Evolutionary conservation across 495 filamentous ascomycete genomes (phyloP).

Genomic region (Neurospora sp.): DNA sequence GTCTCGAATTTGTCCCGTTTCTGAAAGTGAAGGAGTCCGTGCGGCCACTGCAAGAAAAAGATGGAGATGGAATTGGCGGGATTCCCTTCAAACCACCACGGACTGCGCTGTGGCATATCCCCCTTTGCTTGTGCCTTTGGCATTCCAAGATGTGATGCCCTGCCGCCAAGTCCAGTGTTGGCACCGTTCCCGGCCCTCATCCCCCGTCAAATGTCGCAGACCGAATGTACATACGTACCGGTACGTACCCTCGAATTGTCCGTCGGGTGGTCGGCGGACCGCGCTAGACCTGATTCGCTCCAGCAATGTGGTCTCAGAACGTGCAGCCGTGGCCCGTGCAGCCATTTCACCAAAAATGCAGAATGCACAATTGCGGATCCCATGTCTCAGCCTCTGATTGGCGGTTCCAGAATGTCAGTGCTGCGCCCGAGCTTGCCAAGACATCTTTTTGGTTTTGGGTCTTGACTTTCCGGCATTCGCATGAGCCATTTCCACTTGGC

Average conservation of each 20-base stretch:
- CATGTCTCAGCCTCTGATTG: background rate
- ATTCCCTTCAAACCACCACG: background rate
- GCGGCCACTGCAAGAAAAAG: background rate
- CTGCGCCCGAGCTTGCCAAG: background rate
- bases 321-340: background rate
- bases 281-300: slow-evolving; percentile 4
- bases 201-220: background rate
- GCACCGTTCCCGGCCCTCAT: background rate
- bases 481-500: background rate
- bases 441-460: background rate
- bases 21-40: background rate
- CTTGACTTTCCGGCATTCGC: background rate
- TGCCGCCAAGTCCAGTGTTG: background rate
- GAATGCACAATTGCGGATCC: background rate
- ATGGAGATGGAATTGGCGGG: background rate
- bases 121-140: background rate
- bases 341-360: background rate
- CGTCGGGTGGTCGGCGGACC: background rate
- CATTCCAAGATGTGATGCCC: background rate
- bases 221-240: background rate
- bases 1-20: slow-evolving; percentile 20
- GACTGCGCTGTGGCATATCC: background rate
- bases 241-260: background rate
- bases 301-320: background rate
- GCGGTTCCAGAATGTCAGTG: background rate